Base-by-base conservation (phyloP, 1,284 basidiomycete genomes). In the Boletus semigastroideus region DNA sequence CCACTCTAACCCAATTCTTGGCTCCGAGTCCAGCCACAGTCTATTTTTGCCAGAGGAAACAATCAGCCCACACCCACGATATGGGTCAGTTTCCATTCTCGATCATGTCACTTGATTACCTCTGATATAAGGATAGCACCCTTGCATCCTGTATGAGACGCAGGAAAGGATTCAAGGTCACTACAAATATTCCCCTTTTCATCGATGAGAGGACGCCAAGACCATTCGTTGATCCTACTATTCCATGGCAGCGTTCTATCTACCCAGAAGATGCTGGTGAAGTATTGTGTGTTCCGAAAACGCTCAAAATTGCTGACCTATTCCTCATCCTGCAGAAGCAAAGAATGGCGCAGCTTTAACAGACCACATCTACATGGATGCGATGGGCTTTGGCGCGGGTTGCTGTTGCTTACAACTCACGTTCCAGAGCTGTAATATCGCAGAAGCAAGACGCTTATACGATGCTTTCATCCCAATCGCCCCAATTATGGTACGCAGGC, bases 361-460 rank as follows among this genome's bases (percentile, higher is more conserved):
- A 12, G 87, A 96, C 69, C 94, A 98, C 71, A 94, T 99, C 60
- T 99, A 99, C 71, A 85, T 99, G 79, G 97, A 99, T 71, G 95
- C 97, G 2, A 98, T 98, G 97, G 95, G 94, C 20, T 99, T 99
- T 70, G 97, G 97, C 41, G 98, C 98, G 96, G 97, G 97, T 4
- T 98, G 96, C 65, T 97, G 93, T 66, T 99, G 97, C 72, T 76
- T 99, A 46, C 97, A 99, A 67, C 81, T 99, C 58, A 99, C 97
- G 5, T 98, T 99, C 76, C 97, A 99, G 71, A 90, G 94, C 0
- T 96, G 91, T 72, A 93, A 94, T 70, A 86, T 99, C 30, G 78
- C 82, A 38, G 94, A 99, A 69, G 96, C 97, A 5, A 80, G 94
- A 61, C 78, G 89, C 46, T 83, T 98, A 67, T 99, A 99, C 69